A percentile compares a stretch with the other conserved stretches of the same genome.
These are phyloP conservation scores for Calocybe cyanea DNA, from an alignment of 768 basidiomycete species.

Conservation along the genomic window DNA sequence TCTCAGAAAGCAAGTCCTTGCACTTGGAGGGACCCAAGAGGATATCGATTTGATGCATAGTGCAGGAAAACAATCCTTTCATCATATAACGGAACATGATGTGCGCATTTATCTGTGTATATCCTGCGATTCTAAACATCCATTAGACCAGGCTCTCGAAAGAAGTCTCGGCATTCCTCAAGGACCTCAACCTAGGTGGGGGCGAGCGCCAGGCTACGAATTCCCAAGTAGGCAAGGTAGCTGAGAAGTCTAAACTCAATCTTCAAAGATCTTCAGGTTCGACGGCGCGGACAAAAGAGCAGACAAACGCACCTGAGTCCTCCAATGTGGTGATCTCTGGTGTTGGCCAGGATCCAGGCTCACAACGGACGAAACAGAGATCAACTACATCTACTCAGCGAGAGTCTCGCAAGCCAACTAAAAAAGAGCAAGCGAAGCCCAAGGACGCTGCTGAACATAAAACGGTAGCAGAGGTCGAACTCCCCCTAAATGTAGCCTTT, in stretches of 20 bases:
- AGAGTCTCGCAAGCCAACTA: neutral
- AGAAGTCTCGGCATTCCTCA: constrained; percentile 45
- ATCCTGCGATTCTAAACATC: neutral
- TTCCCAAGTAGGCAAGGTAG: constrained; percentile 6
- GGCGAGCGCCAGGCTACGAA: constrained; percentile 10
- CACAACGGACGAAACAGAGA: constrained; percentile 15
- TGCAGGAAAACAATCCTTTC: constrained; percentile 27
- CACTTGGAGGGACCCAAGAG: constrained; percentile 44
- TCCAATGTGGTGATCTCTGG: neutral
- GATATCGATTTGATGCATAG: constrained; percentile 44
- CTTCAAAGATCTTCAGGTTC: constrained; percentile 10
- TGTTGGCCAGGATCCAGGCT: too few species aligned
- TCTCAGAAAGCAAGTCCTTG: constrained; percentile 30
- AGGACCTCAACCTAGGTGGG: constrained; percentile 30
- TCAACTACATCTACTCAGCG: constrained; percentile 12
- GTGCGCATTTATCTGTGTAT: constrained; percentile 16
- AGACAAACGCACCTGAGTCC: neutral
- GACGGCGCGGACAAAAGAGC: neutral
- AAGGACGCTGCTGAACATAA: constrained; percentile 5
- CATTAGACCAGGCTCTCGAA: constrained; percentile 36
- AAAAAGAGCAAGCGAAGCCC: neutral
- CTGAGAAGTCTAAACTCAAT: constrained; percentile 16
- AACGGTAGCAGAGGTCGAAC: constrained; percentile 7
- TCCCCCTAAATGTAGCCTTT: constrained; percentile 32
- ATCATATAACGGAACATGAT: constrained; percentile 28